phyloP scores from a whole-genome alignment of 2,329 filamentous ascomycete species.

The Dryadomyces sulphureus region DNA sequence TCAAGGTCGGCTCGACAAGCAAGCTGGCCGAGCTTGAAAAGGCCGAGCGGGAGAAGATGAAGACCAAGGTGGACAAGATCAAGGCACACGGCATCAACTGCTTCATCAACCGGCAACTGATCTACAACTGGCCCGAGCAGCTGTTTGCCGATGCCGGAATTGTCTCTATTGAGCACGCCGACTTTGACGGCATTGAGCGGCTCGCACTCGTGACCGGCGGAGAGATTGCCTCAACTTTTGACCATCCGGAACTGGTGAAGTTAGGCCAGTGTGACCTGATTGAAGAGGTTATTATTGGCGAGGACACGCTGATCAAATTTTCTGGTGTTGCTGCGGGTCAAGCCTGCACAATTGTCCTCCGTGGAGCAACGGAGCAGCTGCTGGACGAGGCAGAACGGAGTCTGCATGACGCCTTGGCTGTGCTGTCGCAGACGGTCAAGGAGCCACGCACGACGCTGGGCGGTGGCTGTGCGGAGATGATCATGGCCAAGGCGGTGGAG shows the following conservation, averaged over 20 bases:
- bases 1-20: slow-evolving; percentile 91
- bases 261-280: slow-evolving; percentile 90
- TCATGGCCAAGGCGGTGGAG: slow-evolving; percentile 97
- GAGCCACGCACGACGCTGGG: slow-evolving; percentile 90
- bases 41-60: slow-evolving; percentile 99
- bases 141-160: slow-evolving; percentile 96
- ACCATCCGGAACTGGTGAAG: slow-evolving; percentile 94
- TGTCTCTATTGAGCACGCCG: slow-evolving; percentile 95
- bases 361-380: slow-evolving; percentile 91
- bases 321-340: slow-evolving; percentile 87
- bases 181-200: slow-evolving; percentile 96
- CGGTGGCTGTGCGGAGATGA: slow-evolving; percentile 94
- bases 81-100: slow-evolving; percentile 99
- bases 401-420: slow-evolving; percentile 87
- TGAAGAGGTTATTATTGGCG: slow-evolving; percentile 95
- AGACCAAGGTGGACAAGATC: slow-evolving; percentile 96
- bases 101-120: slow-evolving; percentile 97
- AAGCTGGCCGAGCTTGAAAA: slow-evolving; percentile 98
- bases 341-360: slow-evolving; percentile 92
- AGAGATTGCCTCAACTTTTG: slow-evolving; percentile 94
- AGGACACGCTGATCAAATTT: slow-evolving; percentile 95
- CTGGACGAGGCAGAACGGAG: slow-evolving; percentile 94
- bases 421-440: slow-evolving; percentile 90
- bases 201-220: slow-evolving; percentile 90
- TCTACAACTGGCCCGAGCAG: slow-evolving; percentile 99